Evolutionary conservation across 2,329 filamentous ascomycete genomes (phyloP).

Genomic region (Epichloe elymi): DNA sequence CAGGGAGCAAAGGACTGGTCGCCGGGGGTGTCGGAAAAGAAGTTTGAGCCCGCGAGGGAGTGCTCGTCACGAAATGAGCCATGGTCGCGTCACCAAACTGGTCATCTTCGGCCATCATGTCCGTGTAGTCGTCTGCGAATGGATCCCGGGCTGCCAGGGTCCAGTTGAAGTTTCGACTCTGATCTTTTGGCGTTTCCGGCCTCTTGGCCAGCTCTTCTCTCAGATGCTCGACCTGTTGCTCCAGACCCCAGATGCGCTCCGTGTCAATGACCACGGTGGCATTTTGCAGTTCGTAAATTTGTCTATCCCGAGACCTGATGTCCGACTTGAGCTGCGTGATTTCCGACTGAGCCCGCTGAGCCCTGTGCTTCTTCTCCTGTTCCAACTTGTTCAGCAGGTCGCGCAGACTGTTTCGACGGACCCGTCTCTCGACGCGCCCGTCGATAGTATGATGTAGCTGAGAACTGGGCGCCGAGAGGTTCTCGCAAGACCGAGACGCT

Average conservation of each 20-base stretch:
- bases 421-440: conserved; percentile 42
- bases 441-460: conserved; percentile 41
- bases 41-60: conserved; percentile 29
- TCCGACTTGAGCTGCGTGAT: conserved; percentile 34
- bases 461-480: conserved; percentile 13
- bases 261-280: conserved; percentile 37
- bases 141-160: conserved; percentile 35
- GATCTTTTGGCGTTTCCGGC: conserved; percentile 4
- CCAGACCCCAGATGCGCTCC: conserved; percentile 28
- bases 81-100: conserved; percentile 38
- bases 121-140: conserved; percentile 29
- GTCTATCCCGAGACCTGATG: conserved; percentile 35
- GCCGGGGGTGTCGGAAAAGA: conserved; percentile 44
- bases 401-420: conserved; percentile 42
- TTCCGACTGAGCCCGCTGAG: conserved; percentile 29
- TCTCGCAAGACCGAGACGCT: conserved; percentile 17
- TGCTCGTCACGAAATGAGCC: conserved; percentile 38
- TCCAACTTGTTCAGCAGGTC: conserved; percentile 44
- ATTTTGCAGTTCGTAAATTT: conserved; percentile 39
- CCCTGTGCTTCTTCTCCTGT: conserved; percentile 29
- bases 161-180: conserved; percentile 31
- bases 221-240: conserved; percentile 25
- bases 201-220: conserved; percentile 19
- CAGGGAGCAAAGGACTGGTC: conserved; percentile 31
- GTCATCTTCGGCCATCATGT: conserved; percentile 19